These are phyloP conservation scores for Plasmodium yoelii DNA, from an alignment of 169 alveolate genomes.

Conservation along the genomic window DNA sequence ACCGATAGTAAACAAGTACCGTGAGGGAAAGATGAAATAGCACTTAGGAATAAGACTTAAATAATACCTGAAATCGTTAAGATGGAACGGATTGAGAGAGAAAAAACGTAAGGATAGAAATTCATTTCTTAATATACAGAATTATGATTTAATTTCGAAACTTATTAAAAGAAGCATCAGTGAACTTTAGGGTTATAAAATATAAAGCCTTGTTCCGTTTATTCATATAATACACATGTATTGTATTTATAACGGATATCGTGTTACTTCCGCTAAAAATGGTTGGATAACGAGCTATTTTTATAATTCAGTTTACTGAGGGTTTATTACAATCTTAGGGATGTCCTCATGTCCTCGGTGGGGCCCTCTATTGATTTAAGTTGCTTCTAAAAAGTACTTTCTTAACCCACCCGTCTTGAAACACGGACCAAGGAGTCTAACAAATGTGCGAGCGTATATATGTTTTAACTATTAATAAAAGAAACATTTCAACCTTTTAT, in stretches of 20 bases:
- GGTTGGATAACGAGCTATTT: too few species aligned
- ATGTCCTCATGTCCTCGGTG: too few species aligned
- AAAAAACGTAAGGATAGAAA: constrained; percentile 1
- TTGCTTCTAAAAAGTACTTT: constrained; percentile 63
- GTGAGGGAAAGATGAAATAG: constrained; percentile 95
- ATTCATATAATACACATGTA: too few species aligned
- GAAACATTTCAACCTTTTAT: too few species aligned
- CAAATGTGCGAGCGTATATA: constrained; percentile 78
- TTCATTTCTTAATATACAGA: too few species aligned
- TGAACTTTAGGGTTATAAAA: too few species aligned
- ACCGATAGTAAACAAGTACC: constrained; percentile 95
- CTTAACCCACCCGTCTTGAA: constrained; percentile 92
- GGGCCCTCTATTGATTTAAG: background rate
- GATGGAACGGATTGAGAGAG: constrained; percentile 90
- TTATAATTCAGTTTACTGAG: constrained; percentile 49
- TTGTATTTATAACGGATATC: too few species aligned
- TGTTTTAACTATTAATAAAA: too few species aligned
- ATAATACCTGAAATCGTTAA: constrained; percentile 91
- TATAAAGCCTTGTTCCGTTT: too few species aligned
- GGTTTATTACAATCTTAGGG: background rate
- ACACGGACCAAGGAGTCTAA: constrained; percentile 97
- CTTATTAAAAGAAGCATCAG: constrained; percentile 63
- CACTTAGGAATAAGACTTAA: constrained; percentile 92
- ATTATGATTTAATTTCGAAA: too few species aligned
- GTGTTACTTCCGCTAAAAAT: too few species aligned